A percentile compares a stretch with the other conserved stretches of the same genome.
Evolutionary conservation across 2,329 filamentous ascomycete genomes (phyloP).

Genomic region (Didymella segeticola): DNA sequence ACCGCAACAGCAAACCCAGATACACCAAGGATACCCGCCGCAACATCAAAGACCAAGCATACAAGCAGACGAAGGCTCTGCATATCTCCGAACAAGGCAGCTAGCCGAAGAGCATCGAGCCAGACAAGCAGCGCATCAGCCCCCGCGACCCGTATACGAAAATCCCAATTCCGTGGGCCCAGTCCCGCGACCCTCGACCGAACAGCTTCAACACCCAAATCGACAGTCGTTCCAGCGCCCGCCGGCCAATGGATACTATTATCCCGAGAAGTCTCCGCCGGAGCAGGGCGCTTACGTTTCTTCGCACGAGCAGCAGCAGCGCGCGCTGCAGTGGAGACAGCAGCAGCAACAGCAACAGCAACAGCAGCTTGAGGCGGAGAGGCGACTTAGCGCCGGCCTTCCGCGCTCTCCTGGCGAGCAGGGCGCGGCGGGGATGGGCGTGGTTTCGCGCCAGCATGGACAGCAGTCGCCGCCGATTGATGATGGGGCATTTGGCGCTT

Average conservation of each 20-base stretch:
- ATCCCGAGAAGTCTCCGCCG: slow-evolving; percentile 24
- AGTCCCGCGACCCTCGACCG: slow-evolving; percentile 2
- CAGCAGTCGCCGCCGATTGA: slow-evolving; percentile 1
- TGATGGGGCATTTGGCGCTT: neutral
- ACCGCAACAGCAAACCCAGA: slow-evolving; percentile 17
- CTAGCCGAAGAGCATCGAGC: slow-evolving; percentile 31
- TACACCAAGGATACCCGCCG: slow-evolving; percentile 8
- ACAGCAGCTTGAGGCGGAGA: slow-evolving; percentile 12
- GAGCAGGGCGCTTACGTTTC: slow-evolving; percentile 26
- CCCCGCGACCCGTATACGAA: slow-evolving; percentile 14
- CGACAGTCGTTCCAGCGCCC: slow-evolving; percentile 19
- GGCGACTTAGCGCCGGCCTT: neutral
- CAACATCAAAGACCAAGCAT: slow-evolving; percentile 13
- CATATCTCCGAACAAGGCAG: slow-evolving; percentile 32
- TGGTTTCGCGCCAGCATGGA: slow-evolving; percentile 1
- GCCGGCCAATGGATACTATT: slow-evolving; percentile 34
- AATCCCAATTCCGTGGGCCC: slow-evolving; percentile 7
- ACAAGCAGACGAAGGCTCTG: slow-evolving; percentile 25
- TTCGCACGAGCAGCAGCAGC: slow-evolving; percentile 23
- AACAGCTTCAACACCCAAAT: slow-evolving; percentile 12
- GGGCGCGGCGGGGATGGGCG: slow-evolving; percentile 1
- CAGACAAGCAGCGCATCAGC: slow-evolving; percentile 9
- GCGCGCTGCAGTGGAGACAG: slow-evolving; percentile 11
- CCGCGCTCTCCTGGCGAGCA: slow-evolving; percentile 8
- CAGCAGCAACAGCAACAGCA: slow-evolving; percentile 14